A percentile compares a stretch with the other conserved stretches of the same genome.
Evolutionary conservation across 78 protist genomes (phyloP).

Genomic region (Speleostelium caveatum): DNA sequence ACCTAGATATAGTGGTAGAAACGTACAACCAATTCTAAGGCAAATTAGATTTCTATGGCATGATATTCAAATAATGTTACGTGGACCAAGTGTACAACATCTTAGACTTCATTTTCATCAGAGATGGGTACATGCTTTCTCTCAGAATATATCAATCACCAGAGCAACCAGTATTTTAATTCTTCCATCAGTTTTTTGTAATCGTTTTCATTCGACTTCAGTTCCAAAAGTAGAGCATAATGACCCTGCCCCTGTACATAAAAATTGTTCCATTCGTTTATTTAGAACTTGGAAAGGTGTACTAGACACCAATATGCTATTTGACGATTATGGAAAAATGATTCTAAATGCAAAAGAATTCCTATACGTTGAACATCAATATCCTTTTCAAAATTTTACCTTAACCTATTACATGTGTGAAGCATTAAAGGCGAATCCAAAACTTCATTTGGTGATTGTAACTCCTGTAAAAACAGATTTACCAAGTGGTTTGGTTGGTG

Average conservation of each 20-base stretch:
- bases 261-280: slow-evolving; percentile 46
- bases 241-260: slow-evolving; percentile 52
- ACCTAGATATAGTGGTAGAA: slow-evolving; percentile 61
- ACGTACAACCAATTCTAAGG: slow-evolving; percentile 58
- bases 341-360: slow-evolving; percentile 78
- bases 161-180: neutral
- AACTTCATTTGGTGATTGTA: slow-evolving; percentile 75
- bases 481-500: slow-evolving; percentile 83
- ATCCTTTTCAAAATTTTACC: slow-evolving; percentile 84
- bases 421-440: slow-evolving; percentile 74
- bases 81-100: slow-evolving; percentile 63
- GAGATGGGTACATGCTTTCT: slow-evolving; percentile 83
- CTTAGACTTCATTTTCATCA: slow-evolving; percentile 79
- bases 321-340: slow-evolving; percentile 76
- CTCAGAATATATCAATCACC: slow-evolving; percentile 46
- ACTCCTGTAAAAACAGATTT: slow-evolving; percentile 84
- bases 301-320: slow-evolving; percentile 58
- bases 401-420: slow-evolving; percentile 84
- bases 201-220: neutral
- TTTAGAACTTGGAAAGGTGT: slow-evolving; percentile 86
- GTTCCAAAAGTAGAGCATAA: slow-evolving; percentile 15
- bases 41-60: slow-evolving; percentile 85
- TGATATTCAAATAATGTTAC: slow-evolving; percentile 74
- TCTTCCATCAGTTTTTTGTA: slow-evolving; percentile 17
- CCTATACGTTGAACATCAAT: slow-evolving; percentile 85